A percentile compares a stretch with the other conserved stretches of the same genome.
phyloP scores from a whole-genome alignment of 352 stramenopile species.

The Phytophthora lateralis region DNA sequence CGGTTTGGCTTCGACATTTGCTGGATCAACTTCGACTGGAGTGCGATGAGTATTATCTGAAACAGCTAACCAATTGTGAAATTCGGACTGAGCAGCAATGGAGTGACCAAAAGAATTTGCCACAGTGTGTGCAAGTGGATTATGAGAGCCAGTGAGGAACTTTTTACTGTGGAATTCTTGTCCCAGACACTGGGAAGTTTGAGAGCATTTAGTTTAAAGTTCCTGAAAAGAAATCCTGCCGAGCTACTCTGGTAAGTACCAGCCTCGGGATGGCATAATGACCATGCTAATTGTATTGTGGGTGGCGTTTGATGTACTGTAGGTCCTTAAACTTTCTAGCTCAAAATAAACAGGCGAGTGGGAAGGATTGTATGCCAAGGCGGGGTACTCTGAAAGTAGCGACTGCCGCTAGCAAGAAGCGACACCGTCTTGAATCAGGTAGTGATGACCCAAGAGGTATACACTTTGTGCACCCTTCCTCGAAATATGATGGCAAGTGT shows the following conservation, averaged over 20 bases:
- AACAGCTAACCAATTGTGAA: background rate
- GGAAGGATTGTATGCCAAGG: background rate
- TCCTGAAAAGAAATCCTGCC: background rate
- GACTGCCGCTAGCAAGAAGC: background rate
- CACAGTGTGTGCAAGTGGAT: background rate
- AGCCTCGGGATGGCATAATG: background rate
- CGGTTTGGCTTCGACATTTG: background rate
- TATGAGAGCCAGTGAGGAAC: background rate
- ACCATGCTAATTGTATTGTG: background rate
- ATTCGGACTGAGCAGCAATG: background rate
- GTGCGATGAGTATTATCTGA: background rate
- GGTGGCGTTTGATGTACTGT: background rate
- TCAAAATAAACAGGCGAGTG: too few relatives aligned
- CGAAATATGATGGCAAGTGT: background rate
- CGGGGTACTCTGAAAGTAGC: background rate
- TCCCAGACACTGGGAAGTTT: background rate
- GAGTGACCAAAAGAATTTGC: background rate
- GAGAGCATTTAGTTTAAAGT: background rate
- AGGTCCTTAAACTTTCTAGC: too few relatives aligned
- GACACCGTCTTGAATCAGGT: background rate
- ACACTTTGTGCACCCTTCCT: background rate
- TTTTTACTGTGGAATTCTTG: background rate
- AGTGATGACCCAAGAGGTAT: background rate
- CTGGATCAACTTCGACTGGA: background rate
- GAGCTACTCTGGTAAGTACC: background rate